Base-by-base conservation (phyloP, 495 filamentous ascomycete species). In the Aspergillus bridgeri region DNA sequence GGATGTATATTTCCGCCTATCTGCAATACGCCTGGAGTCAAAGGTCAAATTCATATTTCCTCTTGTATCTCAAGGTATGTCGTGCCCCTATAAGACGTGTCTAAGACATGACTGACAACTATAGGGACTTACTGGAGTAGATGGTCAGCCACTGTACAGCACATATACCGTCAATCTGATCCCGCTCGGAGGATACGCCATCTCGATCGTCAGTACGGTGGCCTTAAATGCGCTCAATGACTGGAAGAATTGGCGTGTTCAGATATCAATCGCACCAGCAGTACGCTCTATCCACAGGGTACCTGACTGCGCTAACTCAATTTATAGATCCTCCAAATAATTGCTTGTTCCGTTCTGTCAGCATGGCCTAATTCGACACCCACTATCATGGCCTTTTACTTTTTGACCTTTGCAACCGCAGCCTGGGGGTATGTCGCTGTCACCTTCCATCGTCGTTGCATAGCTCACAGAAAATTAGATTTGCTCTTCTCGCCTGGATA, bases 121-220 rank as follows among this genome's bases (percentile, higher is more conserved):
- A 0, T 22, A 59, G 57, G 56, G 57, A 13, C 42, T 59, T 18
- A 48, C 48, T 20, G 48, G 48, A 3, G 42, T 25, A 5, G 29
- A 54, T 25, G 57, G 51, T 17, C n/a, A 54, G 24, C 50, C 19
- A 23, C 43, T 59, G 11, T 59, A 59, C 22, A 64, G 51, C 23
- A 64, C 58, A n/a, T 61, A 61, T 33, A 60, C 49, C 29, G 62
- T 67, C 51, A 82, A 82, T 62, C 62, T 73, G 2, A 77, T 76
- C 42, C 78, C 79, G 3, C 75, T 75, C 2, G 74, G 75, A 19
- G 66, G 73, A 11, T 71, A 75, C 18, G 76, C 72, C 5, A 64
- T 81, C 6, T 63, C 74, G 1, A 75, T 79, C 6, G 54, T 79
- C 17, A 71, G 50, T 25, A 64, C 54, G n/a, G 13, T 64, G 18